A percentile compares a stretch with the other conserved stretches of the same genome.
These are phyloP conservation scores for Penicillium coffeae DNA, from an alignment of 495 filamentous ascomycete species.

Conservation along the genomic window DNA sequence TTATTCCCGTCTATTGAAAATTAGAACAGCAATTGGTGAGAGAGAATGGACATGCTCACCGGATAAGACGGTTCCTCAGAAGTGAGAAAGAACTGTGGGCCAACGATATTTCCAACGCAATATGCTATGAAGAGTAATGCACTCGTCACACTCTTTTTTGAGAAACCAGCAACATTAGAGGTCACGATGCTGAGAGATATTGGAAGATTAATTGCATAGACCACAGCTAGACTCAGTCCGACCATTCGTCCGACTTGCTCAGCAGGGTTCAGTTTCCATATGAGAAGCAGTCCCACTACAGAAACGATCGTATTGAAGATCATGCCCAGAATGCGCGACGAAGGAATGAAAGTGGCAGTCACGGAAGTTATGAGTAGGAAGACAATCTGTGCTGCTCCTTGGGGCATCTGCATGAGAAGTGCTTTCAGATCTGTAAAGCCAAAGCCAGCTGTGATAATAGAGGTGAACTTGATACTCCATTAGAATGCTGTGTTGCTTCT, in stretches of 20 bases:
- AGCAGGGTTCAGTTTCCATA: constrained; percentile 52
- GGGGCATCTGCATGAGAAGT: constrained; percentile 35
- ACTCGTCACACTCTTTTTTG: constrained; percentile 25
- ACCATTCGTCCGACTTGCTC: constrained; percentile 51
- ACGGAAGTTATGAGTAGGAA: constrained; percentile 28
- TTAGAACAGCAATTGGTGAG: not conserved
- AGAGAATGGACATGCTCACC: constrained; percentile 14
- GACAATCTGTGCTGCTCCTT: constrained; percentile 32
- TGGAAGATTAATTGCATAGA: constrained; percentile 53
- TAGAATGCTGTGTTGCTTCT: too few relatives aligned
- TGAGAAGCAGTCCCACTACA: constrained; percentile 56
- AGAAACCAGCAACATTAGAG: constrained; percentile 53
- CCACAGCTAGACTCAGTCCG: constrained; percentile 51
- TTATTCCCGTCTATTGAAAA: constrained; percentile 26
- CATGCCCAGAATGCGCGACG: constrained; percentile 31
- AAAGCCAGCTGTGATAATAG: constrained; percentile 38
- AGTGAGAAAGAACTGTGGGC: constrained; percentile 36
- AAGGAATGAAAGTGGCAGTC: constrained; percentile 25
- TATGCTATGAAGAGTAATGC: constrained; percentile 39
- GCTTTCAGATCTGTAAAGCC: constrained; percentile 35
- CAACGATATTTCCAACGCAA: constrained; percentile 51
- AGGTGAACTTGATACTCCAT: constrained; percentile 29
- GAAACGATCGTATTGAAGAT: constrained; percentile 27
- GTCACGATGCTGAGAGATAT: constrained; percentile 51
- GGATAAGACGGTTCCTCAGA: constrained; percentile 30